Percentiles rank a stretch among this genome's conserved stretches.
Evolutionary conservation across 225 moss, liverwort and hornwort species (phyloP).

Genomic region (Asterella californica): DNA sequence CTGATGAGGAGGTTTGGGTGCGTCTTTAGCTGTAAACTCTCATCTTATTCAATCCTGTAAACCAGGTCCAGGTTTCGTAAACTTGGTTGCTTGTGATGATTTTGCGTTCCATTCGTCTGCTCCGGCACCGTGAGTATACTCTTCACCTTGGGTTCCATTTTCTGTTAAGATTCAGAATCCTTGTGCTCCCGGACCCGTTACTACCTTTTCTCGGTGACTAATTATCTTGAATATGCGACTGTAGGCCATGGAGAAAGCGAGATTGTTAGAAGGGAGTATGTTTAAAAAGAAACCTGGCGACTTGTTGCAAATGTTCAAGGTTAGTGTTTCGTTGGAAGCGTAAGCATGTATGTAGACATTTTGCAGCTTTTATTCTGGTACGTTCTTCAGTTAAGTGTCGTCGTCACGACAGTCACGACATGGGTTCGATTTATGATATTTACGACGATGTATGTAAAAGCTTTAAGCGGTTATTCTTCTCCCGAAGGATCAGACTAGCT

Average conservation of each 20-base stretch:
- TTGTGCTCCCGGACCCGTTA: background rate
- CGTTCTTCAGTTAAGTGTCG: background rate
- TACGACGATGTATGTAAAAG: no score
- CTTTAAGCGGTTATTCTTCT: no score
- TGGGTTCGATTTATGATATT: no score
- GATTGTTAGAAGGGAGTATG: conserved; percentile 66
- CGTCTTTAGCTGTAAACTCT: conserved; percentile 44
- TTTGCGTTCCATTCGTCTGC: background rate
- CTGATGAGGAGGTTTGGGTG: conserved; percentile 99
- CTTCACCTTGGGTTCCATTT: background rate
- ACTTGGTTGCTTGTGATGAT: background rate
- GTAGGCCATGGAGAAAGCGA: conserved; percentile 81
- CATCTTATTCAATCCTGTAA: conserved; percentile 10
- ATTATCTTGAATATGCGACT: background rate
- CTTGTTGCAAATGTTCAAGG: conserved; percentile 99
- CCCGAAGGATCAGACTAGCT: background rate
- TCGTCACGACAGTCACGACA: background rate
- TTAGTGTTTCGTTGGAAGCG: conserved; percentile 6
- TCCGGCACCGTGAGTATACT: background rate
- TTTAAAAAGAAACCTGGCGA: conserved; percentile 95
- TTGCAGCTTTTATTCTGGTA: background rate
- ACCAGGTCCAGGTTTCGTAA: background rate
- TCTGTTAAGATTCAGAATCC: background rate
- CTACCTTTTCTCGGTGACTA: background rate
- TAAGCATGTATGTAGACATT: background rate